Percentiles rank a stretch among this genome's conserved stretches.
Conservation (phyloP, 768 basidiomycete species). For the Mrakia hoshinonis region DNA sequence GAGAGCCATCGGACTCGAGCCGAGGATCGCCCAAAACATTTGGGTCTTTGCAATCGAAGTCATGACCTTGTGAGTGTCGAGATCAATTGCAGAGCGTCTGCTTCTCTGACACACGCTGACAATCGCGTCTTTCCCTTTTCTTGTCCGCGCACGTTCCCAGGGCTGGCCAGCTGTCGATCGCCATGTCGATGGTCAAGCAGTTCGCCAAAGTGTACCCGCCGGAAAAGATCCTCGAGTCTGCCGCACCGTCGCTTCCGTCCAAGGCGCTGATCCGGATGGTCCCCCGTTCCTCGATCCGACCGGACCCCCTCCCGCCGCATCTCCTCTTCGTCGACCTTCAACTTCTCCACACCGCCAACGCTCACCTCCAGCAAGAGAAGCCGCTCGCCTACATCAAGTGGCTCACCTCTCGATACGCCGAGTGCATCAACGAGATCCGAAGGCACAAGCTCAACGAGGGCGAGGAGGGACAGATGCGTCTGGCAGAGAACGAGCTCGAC, state of each 20-base stretch:
- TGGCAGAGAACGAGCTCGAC: background rate
- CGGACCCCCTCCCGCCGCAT: slow-evolving; percentile 28
- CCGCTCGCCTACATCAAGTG: slow-evolving; percentile 10
- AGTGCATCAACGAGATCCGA: background rate
- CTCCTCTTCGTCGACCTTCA: slow-evolving; percentile 22
- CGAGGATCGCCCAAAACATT: slow-evolving; percentile 53
- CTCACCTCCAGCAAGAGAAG: background rate
- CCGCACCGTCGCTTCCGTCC: slow-evolving; percentile 10
- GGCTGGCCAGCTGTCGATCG: slow-evolving; percentile 14
- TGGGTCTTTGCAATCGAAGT: slow-evolving; percentile 62
- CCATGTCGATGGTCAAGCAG: slow-evolving; percentile 5
- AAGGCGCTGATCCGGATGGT: slow-evolving; percentile 16
- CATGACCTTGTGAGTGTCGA: slow-evolving; percentile 57
- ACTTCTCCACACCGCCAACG: slow-evolving; percentile 10
- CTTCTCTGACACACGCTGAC: background rate
- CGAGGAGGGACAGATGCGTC: background rate
- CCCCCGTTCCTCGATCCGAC: slow-evolving; percentile 16
- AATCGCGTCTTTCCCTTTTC: background rate
- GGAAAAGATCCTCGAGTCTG: background rate
- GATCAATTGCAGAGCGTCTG: slow-evolving; percentile 14
- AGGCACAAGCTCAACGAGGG: background rate
- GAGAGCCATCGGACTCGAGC: slow-evolving; percentile 30
- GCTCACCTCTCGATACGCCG: background rate
- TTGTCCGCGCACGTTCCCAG: background rate
- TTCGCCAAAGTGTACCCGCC: slow-evolving; percentile 22